phyloP scores from a whole-genome alignment of 2,329 filamentous ascomycete genomes.

The Dothistroma septosporum region DNA sequence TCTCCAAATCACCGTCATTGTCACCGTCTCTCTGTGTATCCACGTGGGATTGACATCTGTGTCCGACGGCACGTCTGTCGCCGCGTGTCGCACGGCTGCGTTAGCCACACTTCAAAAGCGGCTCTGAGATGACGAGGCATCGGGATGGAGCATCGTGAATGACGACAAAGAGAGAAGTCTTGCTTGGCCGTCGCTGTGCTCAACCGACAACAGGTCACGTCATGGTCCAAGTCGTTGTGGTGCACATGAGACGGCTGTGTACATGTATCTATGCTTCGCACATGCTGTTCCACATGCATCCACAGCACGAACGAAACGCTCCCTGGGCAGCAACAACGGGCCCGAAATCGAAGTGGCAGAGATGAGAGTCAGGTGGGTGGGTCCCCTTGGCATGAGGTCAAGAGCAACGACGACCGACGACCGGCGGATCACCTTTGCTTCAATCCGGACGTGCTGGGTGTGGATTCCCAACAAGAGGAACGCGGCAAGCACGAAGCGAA shows the following conservation, averaged over 20 bases:
- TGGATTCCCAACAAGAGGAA: too few species aligned
- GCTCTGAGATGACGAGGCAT: neutral
- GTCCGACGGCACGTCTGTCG: slow-evolving; percentile 7
- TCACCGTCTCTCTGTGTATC: too few species aligned
- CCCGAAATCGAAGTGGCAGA: neutral
- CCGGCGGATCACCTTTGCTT: neutral
- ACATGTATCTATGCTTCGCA: neutral
- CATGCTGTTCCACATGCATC: neutral
- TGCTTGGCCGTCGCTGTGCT: neutral
- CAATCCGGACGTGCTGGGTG: neutral
- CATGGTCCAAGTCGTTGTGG: slow-evolving; percentile 3
- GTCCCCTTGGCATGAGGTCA: neutral
- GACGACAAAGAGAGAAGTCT: neutral
- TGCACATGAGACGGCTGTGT: slow-evolving; percentile 1
- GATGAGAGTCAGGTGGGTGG: too few species aligned
- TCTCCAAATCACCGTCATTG: neutral
- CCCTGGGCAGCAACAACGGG: neutral
- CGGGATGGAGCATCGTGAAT: neutral
- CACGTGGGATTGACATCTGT: neutral
- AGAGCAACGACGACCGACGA: too few species aligned
- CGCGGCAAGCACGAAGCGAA: neutral
- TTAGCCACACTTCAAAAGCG: neutral
- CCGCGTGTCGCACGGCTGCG: neutral
- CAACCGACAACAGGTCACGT: slow-evolving; percentile 2
- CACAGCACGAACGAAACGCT: neutral